Percentiles rank a stretch among this genome's conserved stretches.
phyloP scores from a whole-genome alignment of 2,329 filamentous ascomycete genomes.

The Cercospora sp. region DNA sequence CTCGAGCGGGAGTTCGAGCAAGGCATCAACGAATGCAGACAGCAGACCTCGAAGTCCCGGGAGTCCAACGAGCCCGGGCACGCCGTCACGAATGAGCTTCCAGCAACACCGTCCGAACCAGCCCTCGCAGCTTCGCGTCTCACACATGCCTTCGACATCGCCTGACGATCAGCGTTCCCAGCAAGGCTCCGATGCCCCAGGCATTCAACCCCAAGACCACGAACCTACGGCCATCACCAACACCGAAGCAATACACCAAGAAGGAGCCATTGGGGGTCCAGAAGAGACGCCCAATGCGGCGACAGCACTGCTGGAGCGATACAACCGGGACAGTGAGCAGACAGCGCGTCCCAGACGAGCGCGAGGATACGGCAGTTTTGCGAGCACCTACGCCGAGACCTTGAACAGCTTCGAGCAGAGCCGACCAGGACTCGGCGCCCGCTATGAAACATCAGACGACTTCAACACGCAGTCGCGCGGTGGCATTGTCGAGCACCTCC shows the following conservation, averaged over 20 bases:
- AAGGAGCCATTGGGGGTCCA: conserved; percentile 29
- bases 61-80: conserved; percentile 17
- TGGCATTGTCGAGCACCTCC: conserved; percentile 43
- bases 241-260: conserved; percentile 13
- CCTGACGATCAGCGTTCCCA: conserved; percentile 42
- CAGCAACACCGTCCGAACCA: conserved; percentile 34
- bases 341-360: conserved; percentile 64
- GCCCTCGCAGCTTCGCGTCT: conserved; percentile 42
- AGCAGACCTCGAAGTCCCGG: conserved; percentile 9
- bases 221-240: conserved; percentile 36
- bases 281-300: conserved; percentile 40
- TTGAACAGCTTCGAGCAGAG: conserved; percentile 30
- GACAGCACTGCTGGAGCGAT: conserved; percentile 42
- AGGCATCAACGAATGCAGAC: background rate
- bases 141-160: conserved; percentile 46
- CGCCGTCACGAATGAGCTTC: conserved; percentile 14
- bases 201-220: conserved; percentile 39
- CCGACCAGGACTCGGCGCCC: conserved; percentile 34
- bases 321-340: conserved; percentile 47
- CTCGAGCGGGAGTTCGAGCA: conserved; percentile 5
- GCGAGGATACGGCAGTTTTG: conserved; percentile 50
- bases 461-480: conserved; percentile 35
- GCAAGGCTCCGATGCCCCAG: conserved; percentile 28
- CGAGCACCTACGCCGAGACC: conserved; percentile 28
- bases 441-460: conserved; percentile 22